Evolutionary conservation across 192 early-diverging fungal genomes (phyloP).

Genomic region (Mortierella alpina): DNA sequence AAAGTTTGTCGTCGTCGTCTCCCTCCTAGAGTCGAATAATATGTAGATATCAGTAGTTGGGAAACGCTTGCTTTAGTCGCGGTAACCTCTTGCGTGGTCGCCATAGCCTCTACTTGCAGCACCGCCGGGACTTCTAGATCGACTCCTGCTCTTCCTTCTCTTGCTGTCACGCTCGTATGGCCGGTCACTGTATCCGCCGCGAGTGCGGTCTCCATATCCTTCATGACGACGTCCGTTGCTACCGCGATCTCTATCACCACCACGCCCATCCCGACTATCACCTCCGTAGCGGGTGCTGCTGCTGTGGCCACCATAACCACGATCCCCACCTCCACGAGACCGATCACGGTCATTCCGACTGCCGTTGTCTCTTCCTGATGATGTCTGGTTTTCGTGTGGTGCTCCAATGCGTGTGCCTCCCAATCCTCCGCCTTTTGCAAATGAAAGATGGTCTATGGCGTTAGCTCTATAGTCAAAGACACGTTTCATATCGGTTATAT

Average conservation of each 20-base stretch:
- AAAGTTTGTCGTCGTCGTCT: too few species aligned
- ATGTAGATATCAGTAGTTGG: too few species aligned
- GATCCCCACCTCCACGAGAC: slow-evolving; percentile 33
- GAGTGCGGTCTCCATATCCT: slow-evolving; percentile 34
- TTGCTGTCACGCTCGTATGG: slow-evolving; percentile 50
- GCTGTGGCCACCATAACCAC: slow-evolving; percentile 11
- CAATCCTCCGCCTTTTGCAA: slow-evolving; percentile 71
- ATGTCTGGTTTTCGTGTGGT: slow-evolving; percentile 60
- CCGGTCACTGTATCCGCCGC: slow-evolving; percentile 52
- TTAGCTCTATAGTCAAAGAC: not conserved
- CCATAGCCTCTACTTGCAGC: slow-evolving; percentile 27
- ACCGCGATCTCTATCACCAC: slow-evolving; percentile 46
- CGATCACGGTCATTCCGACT: slow-evolving; percentile 30
- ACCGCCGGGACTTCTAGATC: slow-evolving; percentile 35
- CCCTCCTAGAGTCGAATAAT: too few species aligned
- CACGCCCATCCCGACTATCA: slow-evolving; percentile 40
- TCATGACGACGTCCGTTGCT: slow-evolving; percentile 50
- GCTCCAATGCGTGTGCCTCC: slow-evolving; percentile 77
- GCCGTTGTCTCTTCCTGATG: slow-evolving; percentile 61
- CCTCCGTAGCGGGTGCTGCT: slow-evolving; percentile 31
- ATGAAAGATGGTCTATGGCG: not conserved
- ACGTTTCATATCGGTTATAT: not conserved
- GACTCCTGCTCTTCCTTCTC: slow-evolving; percentile 48
- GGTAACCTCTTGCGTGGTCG: slow-evolving; percentile 27
- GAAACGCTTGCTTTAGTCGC: slow-evolving; percentile 16